Base-by-base conservation (phyloP, 2,329 filamentous ascomycete genomes). In the Calonectria hongkongensis region DNA sequence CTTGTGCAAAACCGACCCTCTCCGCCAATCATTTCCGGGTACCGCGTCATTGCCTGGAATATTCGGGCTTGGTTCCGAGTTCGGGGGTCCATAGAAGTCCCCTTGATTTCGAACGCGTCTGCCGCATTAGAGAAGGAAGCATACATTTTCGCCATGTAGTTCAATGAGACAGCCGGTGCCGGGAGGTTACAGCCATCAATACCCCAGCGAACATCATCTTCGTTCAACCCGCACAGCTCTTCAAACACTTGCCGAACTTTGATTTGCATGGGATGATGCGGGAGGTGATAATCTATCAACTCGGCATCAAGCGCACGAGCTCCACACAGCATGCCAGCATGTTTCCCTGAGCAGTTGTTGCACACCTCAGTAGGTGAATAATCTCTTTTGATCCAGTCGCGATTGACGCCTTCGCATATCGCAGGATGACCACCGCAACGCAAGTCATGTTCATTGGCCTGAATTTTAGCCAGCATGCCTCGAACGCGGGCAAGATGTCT, bases 291-390 rank as follows among this genome's bases (percentile, higher is more conserved):
- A 48, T 76, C 78, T 0, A 27, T 68, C 3, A 83, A 67, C 0
- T 68, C 56, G 8, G 78, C 83, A 0, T 82, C 84, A 0, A 88
- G 64, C 0, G 83, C 82, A 33, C 79, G 81, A 0, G 86, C 81
- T 1, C 83, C 87, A 0, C 84, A 86, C 27, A 88, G 75, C 86
- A 88, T 88, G 1, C 84, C 87, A 3, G 81, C 84, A 73, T 89
- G 87, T 48, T 89, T 89, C 1, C 86, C 87, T 0, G 87, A 88
- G 72, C 87, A 89, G 70, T 88, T 88, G 65, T 85, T 88, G 62
- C 81, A 83, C 0, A 87, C 76, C 0, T 79, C 79, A 0, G 83
- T 85, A 0, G 86, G 86, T 0, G 70, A 76, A 54, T 83, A 85
- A 2, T 81, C 86, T 0, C 66, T 66, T 66, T 80, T 84, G 60